Evolutionary conservation across 768 basidiomycete genomes (phyloP), one percentile per base, ranked within the genome.

Genomic region (Phlebiopsis flavidoalba): DNA sequence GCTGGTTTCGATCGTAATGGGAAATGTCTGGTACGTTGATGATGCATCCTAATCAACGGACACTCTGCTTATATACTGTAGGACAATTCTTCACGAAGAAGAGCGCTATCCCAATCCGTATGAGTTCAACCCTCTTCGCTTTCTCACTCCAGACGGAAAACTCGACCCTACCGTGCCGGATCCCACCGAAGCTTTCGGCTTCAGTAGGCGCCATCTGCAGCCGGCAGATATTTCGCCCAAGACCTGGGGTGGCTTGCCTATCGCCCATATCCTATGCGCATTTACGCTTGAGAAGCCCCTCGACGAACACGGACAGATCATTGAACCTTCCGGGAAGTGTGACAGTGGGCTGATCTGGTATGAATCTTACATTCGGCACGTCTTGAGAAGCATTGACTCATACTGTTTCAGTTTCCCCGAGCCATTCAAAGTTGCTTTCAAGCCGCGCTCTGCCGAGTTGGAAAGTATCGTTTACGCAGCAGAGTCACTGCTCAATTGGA

Each of bases 51-150:
- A 2, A 43, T 24, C 6, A 6, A 2, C 3, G 17, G 17, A 43
- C 17, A 43, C 17, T 43, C 17, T 2, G 2, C 40, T 43, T 33
- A 19, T 15, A 63, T 10, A 43, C 40, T 12, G 3, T 40, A 67
- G 66, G 66, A 60, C 53, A 12, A 62, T 68, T 14, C 19, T 80
- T 5, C 81, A 80, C 65, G 83, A 84, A 67, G 72, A 74, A 21
- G 69, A 68, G 22, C 74, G 77, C 45, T 83, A 81, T 74, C 79
- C 78, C 7, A 74, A 80, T 43, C 80, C 82, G 1, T 74, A 77
- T 53, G 65, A 64, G 40, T 82, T 82, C 73, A 70, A 75, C 26
- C 83, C 83, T 21, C 81, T 82, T 62, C 72, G 83, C 46, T 84
- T 57, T 36, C 51, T 67, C 2, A 45, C 52, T 8, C 0, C 31